Evolutionary conservation across 2,329 filamentous ascomycete genomes (phyloP), one percentile per base, ranked within the genome.

Genomic region (Aspergillus persii): DNA sequence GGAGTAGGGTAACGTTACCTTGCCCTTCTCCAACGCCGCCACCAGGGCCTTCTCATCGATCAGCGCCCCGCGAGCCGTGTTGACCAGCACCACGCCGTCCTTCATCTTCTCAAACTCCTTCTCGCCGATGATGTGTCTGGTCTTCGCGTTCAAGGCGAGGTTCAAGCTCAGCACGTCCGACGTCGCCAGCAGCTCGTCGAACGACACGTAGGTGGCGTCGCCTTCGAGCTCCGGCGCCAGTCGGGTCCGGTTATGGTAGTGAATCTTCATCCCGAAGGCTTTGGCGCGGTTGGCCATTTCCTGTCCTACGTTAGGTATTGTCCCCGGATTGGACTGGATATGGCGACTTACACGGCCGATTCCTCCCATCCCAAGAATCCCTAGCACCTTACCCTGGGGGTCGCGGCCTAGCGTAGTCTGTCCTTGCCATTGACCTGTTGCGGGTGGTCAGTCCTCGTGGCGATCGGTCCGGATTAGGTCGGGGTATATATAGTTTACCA

Each of bases 11-110:
- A 11, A 30, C 54, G 66, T 55, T 65, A 78, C 76, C 71, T 80
- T 80, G 31, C 77, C 77, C 31, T 73, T 76, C 29, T 79, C 75
- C 44, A 81, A 65, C 2, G 79, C 78, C 3, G 67, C 69, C 27
- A 80, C 79, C 49, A 81, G 70, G 12, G 78, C 79, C 63, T 78
- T 78, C 64, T 81, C 79, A 61, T 81, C 77, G 52, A 79, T 79
- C 63, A 79, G 53, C 5, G 76, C 77, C 18, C 77, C 77, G 44
- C 77, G 76, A 12, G 77, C 77, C 3, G 77, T 79, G 65, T 79
- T 79, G 8, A 79, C 74, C 58, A 79, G 73, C 5, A 79, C 72
- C 5, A 78, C 73, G 0, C 77, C 77, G 54, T 78, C 73, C 66
- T 79, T 79, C 75, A 79, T 79, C 67, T 77, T 76, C 47, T 68